A percentile compares a stretch with the other conserved stretches of the same genome.
These are phyloP conservation scores for Scutellaria barbata DNA, from an alignment of 257 asterid species.

Conservation along the genomic window DNA sequence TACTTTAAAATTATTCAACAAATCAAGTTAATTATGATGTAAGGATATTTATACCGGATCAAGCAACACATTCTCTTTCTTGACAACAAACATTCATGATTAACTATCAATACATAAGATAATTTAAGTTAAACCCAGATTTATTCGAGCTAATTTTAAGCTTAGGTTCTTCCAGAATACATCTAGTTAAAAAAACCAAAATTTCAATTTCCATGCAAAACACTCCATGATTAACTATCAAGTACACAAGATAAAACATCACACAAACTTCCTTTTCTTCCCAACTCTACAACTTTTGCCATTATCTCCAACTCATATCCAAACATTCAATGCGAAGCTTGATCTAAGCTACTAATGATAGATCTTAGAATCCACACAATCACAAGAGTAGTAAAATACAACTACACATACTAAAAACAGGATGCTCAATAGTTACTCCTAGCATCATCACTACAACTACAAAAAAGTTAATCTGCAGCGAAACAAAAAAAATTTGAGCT, in stretches of 20 bases:
- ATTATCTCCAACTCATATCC: not conserved
- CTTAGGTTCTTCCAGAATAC: no score
- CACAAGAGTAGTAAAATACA: not conserved
- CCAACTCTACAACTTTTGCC: not conserved
- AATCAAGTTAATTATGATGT: no score
- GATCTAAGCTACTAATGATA: not conserved
- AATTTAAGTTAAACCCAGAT: no score
- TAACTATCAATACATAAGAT: no score
- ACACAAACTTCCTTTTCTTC: not conserved
- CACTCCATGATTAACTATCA: slow-evolving; percentile 1
- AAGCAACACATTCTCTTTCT: no score
- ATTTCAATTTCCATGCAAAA: no score
- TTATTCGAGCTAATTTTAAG: no score
- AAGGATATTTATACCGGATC: no score
- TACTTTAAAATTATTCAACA: not conserved
- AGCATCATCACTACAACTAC: not conserved
- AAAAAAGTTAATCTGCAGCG: not conserved
- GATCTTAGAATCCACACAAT: not conserved
- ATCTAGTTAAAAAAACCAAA: no score
- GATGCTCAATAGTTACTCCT: not conserved
- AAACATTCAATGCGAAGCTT: not conserved
- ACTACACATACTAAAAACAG: not conserved
- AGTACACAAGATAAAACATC: not conserved
- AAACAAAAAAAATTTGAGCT: not conserved
- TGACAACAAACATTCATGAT: no score